Evolutionary conservation across 352 stramenopile species (phyloP).

Genomic region (Phytopythium chamaehyphon): DNA sequence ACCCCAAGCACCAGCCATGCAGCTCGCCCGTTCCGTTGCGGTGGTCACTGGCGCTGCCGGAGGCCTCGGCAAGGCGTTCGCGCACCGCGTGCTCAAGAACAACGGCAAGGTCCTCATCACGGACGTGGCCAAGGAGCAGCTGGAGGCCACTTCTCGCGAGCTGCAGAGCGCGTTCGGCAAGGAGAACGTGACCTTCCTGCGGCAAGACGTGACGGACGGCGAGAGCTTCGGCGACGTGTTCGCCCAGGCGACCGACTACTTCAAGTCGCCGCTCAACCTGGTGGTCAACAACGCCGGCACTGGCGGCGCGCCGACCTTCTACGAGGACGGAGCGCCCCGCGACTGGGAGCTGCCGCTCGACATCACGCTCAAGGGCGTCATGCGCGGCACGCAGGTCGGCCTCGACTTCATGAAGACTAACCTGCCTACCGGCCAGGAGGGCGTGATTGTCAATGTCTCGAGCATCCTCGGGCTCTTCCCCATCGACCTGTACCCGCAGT

Average conservation of each 20-base stretch:
- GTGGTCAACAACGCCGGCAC: slow-evolving; percentile 67
- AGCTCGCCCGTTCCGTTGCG: slow-evolving; percentile 33
- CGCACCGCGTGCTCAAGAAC: slow-evolving; percentile 33
- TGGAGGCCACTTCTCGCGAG: slow-evolving; percentile 32
- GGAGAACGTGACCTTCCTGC: slow-evolving; percentile 28
- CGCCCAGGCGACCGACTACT: slow-evolving; percentile 34
- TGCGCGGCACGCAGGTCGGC: slow-evolving; percentile 47
- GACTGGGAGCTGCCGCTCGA: slow-evolving; percentile 22
- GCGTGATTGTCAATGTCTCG: slow-evolving; percentile 47
- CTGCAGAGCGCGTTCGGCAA: slow-evolving; percentile 31
- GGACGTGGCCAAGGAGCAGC: slow-evolving; percentile 38
- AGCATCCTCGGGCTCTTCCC: slow-evolving; percentile 42
- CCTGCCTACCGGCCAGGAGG: slow-evolving; percentile 23
- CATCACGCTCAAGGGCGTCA: slow-evolving; percentile 50
- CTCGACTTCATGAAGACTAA: slow-evolving; percentile 35
- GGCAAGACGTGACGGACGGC: slow-evolving; percentile 49
- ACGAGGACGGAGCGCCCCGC: slow-evolving; percentile 11
- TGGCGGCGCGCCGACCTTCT: slow-evolving; percentile 26
- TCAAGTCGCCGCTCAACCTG: slow-evolving; percentile 40
- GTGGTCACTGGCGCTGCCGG: slow-evolving; percentile 48
- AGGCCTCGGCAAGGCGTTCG: slow-evolving; percentile 46
- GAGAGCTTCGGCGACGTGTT: slow-evolving; percentile 43
- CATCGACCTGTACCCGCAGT: slow-evolving; percentile 40
- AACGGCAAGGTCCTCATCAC: slow-evolving; percentile 54
- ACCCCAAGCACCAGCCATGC: slow-evolving; percentile 19